Percentiles rank a stretch among this genome's conserved stretches.
These are phyloP conservation scores for Escallonia rubra DNA, from an alignment of 129 eudicot genomes.

Conservation along the genomic window DNA sequence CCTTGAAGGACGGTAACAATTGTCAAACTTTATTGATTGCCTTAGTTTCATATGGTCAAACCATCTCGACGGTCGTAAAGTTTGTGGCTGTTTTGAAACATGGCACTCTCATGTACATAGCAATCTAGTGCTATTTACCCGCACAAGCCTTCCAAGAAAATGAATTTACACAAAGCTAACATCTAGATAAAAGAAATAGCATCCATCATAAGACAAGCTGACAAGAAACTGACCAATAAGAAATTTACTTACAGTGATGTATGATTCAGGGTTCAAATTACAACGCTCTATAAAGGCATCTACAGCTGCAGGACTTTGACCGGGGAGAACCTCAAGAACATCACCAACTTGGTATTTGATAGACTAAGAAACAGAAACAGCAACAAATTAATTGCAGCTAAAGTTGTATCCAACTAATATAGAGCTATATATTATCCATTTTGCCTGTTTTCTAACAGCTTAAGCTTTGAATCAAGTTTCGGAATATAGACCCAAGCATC, in stretches of 20 bases:
- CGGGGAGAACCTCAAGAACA: slow-evolving; percentile 86
- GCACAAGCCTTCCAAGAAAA: background rate
- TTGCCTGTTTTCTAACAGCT: too few relatives aligned
- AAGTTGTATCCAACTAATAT: too few relatives aligned
- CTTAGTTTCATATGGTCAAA: background rate
- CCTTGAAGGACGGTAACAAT: too few relatives aligned
- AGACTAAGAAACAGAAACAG: slow-evolving; percentile 9
- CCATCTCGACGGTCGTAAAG: background rate
- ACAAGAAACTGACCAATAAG: background rate
- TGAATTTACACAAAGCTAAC: background rate
- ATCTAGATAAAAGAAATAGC: background rate
- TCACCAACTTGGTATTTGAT: slow-evolving; percentile 87
- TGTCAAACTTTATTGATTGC: background rate
- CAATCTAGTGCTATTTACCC: background rate
- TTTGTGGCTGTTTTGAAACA: background rate
- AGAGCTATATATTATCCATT: too few relatives aligned
- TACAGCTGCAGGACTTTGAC: slow-evolving; percentile 64
- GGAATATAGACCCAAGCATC: too few relatives aligned
- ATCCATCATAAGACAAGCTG: background rate
- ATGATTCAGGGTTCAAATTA: slow-evolving; percentile 75
- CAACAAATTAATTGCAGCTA: too few relatives aligned
- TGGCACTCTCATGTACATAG: background rate
- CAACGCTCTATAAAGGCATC: slow-evolving; percentile 80
- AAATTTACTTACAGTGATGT: slow-evolving; percentile 50
- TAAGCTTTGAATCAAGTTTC: too few relatives aligned